Percentiles rank a stretch among this genome's conserved stretches.
phyloP scores from a whole-genome alignment of 2,329 filamentous ascomycete species.

The Penicillium italicum region DNA sequence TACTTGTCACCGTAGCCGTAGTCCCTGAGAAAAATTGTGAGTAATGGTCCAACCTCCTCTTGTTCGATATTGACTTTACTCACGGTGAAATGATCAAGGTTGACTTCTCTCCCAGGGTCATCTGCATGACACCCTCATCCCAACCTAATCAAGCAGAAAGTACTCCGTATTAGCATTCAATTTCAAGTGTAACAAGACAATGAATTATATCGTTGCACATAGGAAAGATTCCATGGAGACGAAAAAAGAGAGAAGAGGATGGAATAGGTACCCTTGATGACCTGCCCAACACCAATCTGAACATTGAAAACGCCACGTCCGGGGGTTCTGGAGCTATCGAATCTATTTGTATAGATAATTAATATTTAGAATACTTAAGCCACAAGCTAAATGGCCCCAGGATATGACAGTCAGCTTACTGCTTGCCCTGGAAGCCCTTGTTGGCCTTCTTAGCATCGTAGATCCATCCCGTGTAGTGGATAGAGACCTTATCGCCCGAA shows the following conservation, averaged over 20 bases:
- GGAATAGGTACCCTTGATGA: conserved; percentile 78
- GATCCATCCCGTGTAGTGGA: conserved; percentile 87
- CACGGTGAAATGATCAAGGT: conserved; percentile 76
- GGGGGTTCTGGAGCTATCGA: conserved; percentile 69
- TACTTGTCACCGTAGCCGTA: conserved; percentile 40
- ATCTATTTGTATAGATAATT: conserved; percentile 51
- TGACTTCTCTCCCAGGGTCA: conserved; percentile 86
- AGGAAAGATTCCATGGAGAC: neutral
- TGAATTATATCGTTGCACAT: neutral
- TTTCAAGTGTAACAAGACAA: neutral
- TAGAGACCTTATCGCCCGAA: conserved; percentile 69
- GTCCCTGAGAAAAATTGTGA: conserved; percentile 18
- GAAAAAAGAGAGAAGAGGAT: neutral
- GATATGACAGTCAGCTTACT: conserved; percentile 52
- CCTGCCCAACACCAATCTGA: conserved; percentile 72
- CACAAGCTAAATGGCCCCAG: neutral
- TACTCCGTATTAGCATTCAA: neutral
- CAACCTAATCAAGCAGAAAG: conserved; percentile 49
- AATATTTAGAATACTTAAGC: neutral
- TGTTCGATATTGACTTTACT: conserved; percentile 24
- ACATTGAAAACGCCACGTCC: conserved; percentile 73
- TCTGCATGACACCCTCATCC: conserved; percentile 77
- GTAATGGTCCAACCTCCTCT: neutral
- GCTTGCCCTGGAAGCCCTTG: conserved; percentile 60
- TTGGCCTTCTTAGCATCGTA: conserved; percentile 61